Percentiles rank a stretch among this genome's conserved stretches.
phyloP scores from a whole-genome alignment of 176 grass and related monocot genomes.

The Triticum aestivum region IWGSC_CS_RefSeq_v2.1 NC_057800.1:74614317-74614816 shows the following conservation, averaged over 20 bases:
- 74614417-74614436: conserved; percentile 63
- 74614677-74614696: too few species aligned
- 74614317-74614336: conserved; percentile 29
- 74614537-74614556: conserved; percentile 83
- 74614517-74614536: conserved; percentile 36
- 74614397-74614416: conserved; percentile 32
- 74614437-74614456: conserved; percentile 54
- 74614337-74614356: conserved; percentile 79
- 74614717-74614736: too few species aligned
- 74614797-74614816: neutral
- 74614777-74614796: neutral
- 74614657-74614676: neutral
- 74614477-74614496: conserved; percentile 73
- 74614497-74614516: conserved; percentile 53
- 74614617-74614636: conserved; percentile 56
- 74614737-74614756: too few species aligned
- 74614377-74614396: conserved; percentile 50
- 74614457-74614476: conserved; percentile 60
- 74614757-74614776: neutral
- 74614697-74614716: too few species aligned
- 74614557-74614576: conserved; percentile 73
- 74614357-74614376: conserved; percentile 88
- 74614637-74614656: conserved; percentile 49
- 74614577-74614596: conserved; percentile 58
- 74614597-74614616: conserved; percentile 63